Evolutionary conservation across 345 rosid species (phyloP), one percentile per base, ranked within the genome.

Genomic region (Lepidium africanum): DNA sequence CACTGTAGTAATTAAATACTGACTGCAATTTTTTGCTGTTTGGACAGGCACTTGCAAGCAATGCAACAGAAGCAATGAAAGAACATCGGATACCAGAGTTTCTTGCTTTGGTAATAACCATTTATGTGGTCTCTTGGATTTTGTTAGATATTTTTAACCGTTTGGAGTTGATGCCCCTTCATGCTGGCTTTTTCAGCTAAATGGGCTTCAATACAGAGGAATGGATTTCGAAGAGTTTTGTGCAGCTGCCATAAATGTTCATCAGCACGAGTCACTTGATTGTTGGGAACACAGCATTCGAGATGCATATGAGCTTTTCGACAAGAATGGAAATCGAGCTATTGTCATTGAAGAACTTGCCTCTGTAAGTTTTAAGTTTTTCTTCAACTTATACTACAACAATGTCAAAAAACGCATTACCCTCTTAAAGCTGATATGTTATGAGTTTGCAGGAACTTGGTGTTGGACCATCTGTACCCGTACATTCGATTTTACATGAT

Each of bases 181-280:
- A 13, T 61, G 19, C 16, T 25, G 40, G 64, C 35, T 52, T 19
- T 39, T 15, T 60, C 89, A 93, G 97, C 83, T 93, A 63, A 81
- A 79, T 70, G 80, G 86, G 64, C 88, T 90, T 59, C 86, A 84
- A 54, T 69, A 82, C 83, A 85, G 89, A 86, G 83, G 84, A 69
- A 87, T 94, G 97, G 90, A 81, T 65, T 91, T 94, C n/a, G 90
- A 86, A 77, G 99, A 94, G 79, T 94, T 94, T 72, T 81, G 99
- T 75, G 94, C 97, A 42, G 97, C 99, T 56, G 79, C 91, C 1
- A 40, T 91, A 58, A 91, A 85, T 41, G 90, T 94, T 63, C 91
- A 94, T 82, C 99, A 89, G 76, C 80, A 86, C 42, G 99, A 90
- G 80, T 85, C 96, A 3, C 84, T 83, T 53, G 95, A 84, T 69